A percentile compares a stretch with the other conserved stretches of the same genome.
phyloP scores from a whole-genome alignment of 176 grass and related monocot species.

The Musa acuminata region DNA sequence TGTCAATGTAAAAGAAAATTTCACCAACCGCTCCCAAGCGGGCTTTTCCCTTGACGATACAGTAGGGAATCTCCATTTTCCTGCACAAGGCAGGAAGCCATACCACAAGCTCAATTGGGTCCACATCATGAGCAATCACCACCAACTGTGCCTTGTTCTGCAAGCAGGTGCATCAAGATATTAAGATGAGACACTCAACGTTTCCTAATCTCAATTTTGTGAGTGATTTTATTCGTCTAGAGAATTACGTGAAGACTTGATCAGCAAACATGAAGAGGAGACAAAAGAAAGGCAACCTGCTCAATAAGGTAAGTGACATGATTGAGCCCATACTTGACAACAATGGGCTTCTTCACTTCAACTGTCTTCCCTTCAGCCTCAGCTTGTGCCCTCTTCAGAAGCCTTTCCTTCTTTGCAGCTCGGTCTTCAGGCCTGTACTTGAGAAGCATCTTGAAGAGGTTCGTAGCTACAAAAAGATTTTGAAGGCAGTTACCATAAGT shows the following conservation, averaged over 20 bases:
- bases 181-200: background rate
- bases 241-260: too few relatives aligned
- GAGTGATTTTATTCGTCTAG: too few relatives aligned
- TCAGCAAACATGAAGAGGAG: background rate
- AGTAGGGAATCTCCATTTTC: constrained; percentile 13
- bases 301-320: constrained; percentile 76
- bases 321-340: constrained; percentile 75
- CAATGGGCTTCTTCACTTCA: constrained; percentile 62
- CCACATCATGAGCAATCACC: constrained; percentile 61
- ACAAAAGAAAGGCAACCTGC: constrained; percentile 26
- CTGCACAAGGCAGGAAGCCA: constrained; percentile 70
- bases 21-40: constrained; percentile 49
- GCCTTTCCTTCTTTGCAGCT: constrained; percentile 4
- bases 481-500: too few relatives aligned
- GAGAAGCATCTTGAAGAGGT: constrained; percentile 62
- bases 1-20: background rate
- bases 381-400: constrained; percentile 62
- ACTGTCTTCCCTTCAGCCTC: constrained; percentile 48
- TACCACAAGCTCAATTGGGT: constrained; percentile 66
- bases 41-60: constrained; percentile 63
- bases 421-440: constrained; percentile 67
- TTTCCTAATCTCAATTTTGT: background rate
- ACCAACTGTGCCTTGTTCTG: constrained; percentile 69
- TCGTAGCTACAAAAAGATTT: constrained; percentile 33
- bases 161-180: background rate